Evolutionary conservation across 805 yeast species (phyloP), one percentile per base, ranked within the genome.

Genomic region (Ogataea kodamae): DNA sequence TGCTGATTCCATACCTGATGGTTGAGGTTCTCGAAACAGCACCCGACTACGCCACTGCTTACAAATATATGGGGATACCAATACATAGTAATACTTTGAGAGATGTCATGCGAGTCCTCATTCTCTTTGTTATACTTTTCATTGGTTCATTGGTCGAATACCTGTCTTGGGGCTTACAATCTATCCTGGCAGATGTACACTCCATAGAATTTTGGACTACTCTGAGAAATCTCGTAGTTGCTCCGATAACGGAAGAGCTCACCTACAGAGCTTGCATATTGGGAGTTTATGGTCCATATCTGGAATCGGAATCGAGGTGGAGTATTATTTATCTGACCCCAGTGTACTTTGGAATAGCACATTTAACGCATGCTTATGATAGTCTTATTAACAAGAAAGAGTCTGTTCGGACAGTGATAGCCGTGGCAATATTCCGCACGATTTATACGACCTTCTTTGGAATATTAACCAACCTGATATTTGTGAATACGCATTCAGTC

Each of bases 191-290:
- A 25, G 36, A 42, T 15, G 18, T 16, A 8, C 6, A 8, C 4
- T 19, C 22, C 3, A 26, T 31, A 12, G 35, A 39, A 3, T 18
- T 27, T 5, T 22, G 72, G 4, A 54, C 57, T 16, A 76, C 77
- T 1, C 20, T 76, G 15, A 57, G 92, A 39, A 78, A 81, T 51
- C 65, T 74, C 28, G 35, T 82, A 0, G 62, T 81, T 23, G 95
- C 88, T 0, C 96, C 96, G 4, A 28, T 80, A 2, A 77, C 90
- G 0, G 96, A 86, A 52, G 96, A 86, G 51, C 42, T 84, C 18
- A 70, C 83, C 2, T 86, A 78, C 52, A 64, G 94, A 2, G 65
- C 80, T 0, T 52, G 68, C 44, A 39, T 71, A 40, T 37, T 63
- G 37, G 43, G 59, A 28, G 36, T 57, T 37, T 48, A 54, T 45